A percentile compares a stretch with the other conserved stretches of the same genome.
Conservation (phyloP, 176 grass and related monocot species). For the Calamus simplicifolius region DNA sequence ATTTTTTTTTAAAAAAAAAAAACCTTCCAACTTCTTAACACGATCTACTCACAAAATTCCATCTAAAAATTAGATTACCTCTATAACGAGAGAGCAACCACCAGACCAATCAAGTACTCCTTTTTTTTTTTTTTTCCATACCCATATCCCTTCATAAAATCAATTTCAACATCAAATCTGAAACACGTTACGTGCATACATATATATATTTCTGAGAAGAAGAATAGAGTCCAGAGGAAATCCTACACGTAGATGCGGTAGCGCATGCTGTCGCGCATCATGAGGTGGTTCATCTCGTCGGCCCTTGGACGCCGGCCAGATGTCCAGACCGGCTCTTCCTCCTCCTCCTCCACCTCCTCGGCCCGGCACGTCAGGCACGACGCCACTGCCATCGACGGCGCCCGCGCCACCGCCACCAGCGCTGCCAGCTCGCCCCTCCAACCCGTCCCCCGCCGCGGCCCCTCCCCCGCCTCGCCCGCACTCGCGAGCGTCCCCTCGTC, state of each 20-base stretch:
- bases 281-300: slow-evolving; percentile 59
- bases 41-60: too few relatives aligned
- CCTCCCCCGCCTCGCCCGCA: neutral
- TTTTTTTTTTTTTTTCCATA: too few relatives aligned
- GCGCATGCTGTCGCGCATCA: slow-evolving; percentile 74
- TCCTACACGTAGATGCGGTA: slow-evolving; percentile 63
- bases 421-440: slow-evolving; percentile 30
- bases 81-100: too few relatives aligned
- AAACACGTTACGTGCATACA: slow-evolving; percentile 7
- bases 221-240: neutral
- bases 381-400: slow-evolving; percentile 7
- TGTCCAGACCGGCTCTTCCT: slow-evolving; percentile 3
- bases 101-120: too few relatives aligned
- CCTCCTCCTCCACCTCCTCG: slow-evolving; percentile 23
- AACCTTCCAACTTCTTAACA: too few relatives aligned
- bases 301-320: slow-evolving; percentile 30
- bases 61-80: too few relatives aligned
- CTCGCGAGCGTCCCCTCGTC: neutral
- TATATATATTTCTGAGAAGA: neutral
- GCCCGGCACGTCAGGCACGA: slow-evolving; percentile 10
- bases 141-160: neutral
- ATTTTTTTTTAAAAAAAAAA: too few relatives aligned
- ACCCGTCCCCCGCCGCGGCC: neutral
- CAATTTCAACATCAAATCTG: neutral
- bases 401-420: slow-evolving; percentile 23